These are phyloP conservation scores for Aspergillus ellipticus DNA, from an alignment of 495 filamentous ascomycete species.

Conservation along the genomic window DNA sequence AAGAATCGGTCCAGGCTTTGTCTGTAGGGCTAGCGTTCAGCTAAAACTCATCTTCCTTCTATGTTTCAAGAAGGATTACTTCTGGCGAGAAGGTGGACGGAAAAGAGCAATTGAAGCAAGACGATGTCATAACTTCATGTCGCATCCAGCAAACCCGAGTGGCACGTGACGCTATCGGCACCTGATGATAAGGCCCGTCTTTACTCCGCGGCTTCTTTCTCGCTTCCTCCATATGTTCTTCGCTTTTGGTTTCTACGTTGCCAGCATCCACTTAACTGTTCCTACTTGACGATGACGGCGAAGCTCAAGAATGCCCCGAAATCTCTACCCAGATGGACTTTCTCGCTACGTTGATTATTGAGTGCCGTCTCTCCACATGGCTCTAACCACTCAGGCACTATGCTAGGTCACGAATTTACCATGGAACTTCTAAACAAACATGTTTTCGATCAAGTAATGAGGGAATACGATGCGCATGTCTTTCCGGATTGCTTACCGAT, in stretches of 20 bases:
- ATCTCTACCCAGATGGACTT: too few species aligned
- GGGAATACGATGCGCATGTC: too few species aligned
- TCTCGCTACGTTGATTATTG: too few species aligned
- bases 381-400: too few species aligned
- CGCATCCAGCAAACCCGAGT: background rate
- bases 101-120: background rate
- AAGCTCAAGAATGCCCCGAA: too few species aligned
- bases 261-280: background rate
- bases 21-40: background rate
- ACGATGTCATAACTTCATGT: slow-evolving; percentile 7
- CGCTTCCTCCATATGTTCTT: background rate
- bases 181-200: slow-evolving; percentile 9
- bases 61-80: background rate
- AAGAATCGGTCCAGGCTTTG: background rate
- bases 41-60: background rate
- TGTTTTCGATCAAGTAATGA: too few species aligned
- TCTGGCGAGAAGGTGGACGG: background rate
- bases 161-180: slow-evolving; percentile 12
- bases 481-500: too few species aligned
- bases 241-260: background rate
- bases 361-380: too few species aligned
- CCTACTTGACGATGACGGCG: too few species aligned
- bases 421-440: too few species aligned
- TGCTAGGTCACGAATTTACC: too few species aligned
- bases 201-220: background rate